These are phyloP conservation scores for Acanthamoeba divionensis DNA, from an alignment of 208 protist genomes.

Conservation along the genomic window DNA sequence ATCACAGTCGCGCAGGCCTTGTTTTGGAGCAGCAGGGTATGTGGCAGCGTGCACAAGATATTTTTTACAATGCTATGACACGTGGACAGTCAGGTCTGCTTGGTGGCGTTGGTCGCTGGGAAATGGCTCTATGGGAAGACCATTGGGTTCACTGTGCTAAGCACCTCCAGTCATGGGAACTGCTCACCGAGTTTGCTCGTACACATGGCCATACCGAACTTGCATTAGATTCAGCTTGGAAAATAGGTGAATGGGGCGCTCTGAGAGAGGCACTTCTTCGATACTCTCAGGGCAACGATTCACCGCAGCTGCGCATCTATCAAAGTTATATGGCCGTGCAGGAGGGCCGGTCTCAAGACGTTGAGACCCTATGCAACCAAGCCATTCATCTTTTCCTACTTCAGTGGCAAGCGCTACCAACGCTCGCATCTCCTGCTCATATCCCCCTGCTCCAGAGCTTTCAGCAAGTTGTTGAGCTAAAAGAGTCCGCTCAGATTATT, in stretches of 20 bases:
- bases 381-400: constrained; percentile 47
- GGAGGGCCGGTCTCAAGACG: constrained; percentile 55
- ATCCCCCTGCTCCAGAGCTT: constrained; percentile 63
- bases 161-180: not conserved
- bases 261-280: not conserved
- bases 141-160: constrained; percentile 45
- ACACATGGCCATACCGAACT: not conserved
- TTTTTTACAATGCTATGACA: not conserved
- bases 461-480: constrained; percentile 69
- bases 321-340: constrained; percentile 66
- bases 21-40: not conserved
- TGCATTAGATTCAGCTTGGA: constrained; percentile 25
- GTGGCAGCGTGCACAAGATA: constrained; percentile 4
- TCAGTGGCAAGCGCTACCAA: constrained; percentile 59
- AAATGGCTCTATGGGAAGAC: not conserved
- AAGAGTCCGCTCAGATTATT: constrained; percentile 64
- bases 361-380: constrained; percentile 52
- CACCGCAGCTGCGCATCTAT: constrained; percentile 42
- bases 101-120: not conserved
- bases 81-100: constrained; percentile 5
- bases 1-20: not conserved
- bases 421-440: constrained; percentile 39
- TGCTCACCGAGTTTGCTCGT: constrained; percentile 10
- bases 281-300: not conserved
- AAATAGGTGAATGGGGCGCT: constrained; percentile 21